Evolutionary conservation across 192 early-diverging fungal species (phyloP), one percentile per base, ranked within the genome.

Genomic region (Dispira simplex): DNA sequence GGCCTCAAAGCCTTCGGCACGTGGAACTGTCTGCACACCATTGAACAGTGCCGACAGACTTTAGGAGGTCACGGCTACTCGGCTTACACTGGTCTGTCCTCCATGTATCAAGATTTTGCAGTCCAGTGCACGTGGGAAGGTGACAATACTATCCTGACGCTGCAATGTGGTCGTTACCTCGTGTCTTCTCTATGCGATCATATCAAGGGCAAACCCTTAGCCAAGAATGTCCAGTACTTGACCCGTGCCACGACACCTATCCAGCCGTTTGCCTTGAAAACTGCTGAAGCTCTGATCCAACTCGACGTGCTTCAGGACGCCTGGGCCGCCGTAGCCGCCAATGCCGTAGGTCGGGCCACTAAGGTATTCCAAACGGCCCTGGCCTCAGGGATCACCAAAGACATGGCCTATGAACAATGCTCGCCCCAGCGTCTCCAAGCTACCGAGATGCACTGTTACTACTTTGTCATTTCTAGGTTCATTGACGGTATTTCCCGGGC

Each of bases 1-100:
- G 92, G 92, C 49, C 79, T 95, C 64, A 95, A 95, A 73, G 90
- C 90, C 54, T 92, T 93, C 70, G 91, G 90, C 73, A 95, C 93
- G 10, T 93, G 91, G 87, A 88, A 84, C 68, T 88, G 86, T 44
- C 79, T 93, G 46, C 85, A 85, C 69, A 89, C 86, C 52, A 95
- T 95, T 63, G 90, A 95, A 72, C 84, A 90, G 71, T 92, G 90
- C 74, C 82, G 92, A 44, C 92, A 93, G 76, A 78, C 89, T 16
- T 79, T 88, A 59, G 92, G 92, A 68, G 92, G 92, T 44, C 92
- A 95, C 65, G 92, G 92, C 27, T 95, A 95, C 77, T 90, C 87
- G 66, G 82, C 88, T 16, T 93, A 93, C 81, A 90, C 92, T 3
- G 92, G 90, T 3, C 83, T 95, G 20, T 84, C 92, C 48, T 80